Evolutionary conservation across 2,329 filamentous ascomycete genomes (phyloP), one percentile per base, ranked within the genome.

Genomic region (Neonectria ditissima): DNA sequence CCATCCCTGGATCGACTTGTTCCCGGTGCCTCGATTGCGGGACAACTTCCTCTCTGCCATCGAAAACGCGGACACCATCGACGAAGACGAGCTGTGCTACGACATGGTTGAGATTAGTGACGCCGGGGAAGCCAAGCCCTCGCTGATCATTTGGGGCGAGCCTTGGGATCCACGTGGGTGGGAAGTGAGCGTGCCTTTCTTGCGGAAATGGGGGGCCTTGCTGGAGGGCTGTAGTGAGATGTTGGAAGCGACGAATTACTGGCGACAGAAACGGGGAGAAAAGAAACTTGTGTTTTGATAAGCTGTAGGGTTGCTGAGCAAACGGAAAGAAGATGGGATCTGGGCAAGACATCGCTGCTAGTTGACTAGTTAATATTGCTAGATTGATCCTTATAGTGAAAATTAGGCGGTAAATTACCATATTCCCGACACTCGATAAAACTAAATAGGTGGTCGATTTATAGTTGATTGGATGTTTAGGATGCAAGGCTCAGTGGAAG

Each of bases 131-230:
- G 47, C 59, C 9, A 55, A 48, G 28, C 37, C 62, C 1, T 44
- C 56, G n/a, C 62, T 86, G 1, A 74, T 85, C 11, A 79, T 85
- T 3, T 86, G 83, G 84, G 81, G 82, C 1, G 80, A 83, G 7
- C 77, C 83, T 1, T 83, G 78, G 77, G 77, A 85, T 57, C 62
- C 77, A 3, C 62, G 65, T 0, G 81, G 77, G 11, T 86, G 83
- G 84, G 84, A 86, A 65, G 73, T 81, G 1, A 83, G 78, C 0
- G 76, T 79, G n/a, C 53, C 62, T 0, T 86, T 87, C 63, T 65
- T 81, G 11, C 72, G 73, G 32, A 84, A 83, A 64, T 86, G 82
- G 81, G 72, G 65, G 2, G 76, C 75, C 69, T 55, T 81, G 28
- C 30, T 82, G 1, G 65, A 64, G 5, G 79, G 76, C 0, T 82